Evolutionary conservation across 345 rosid genomes (phyloP).

Genomic region (Lepidium africanum): DNA sequence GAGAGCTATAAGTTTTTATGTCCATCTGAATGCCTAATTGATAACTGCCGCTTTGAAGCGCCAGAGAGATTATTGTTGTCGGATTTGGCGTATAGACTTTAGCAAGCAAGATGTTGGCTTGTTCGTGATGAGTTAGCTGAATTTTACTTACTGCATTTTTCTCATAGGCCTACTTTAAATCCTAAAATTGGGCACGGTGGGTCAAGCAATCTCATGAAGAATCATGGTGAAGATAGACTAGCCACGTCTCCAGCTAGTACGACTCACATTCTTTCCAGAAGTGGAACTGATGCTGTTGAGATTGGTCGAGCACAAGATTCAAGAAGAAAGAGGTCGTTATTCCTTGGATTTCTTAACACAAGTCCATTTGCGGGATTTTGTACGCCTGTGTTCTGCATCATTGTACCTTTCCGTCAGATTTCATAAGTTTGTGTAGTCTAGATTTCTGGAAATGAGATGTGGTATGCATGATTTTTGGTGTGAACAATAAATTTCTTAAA

Average conservation of each 20-base stretch:
- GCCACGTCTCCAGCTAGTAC: slow-evolving; percentile 35
- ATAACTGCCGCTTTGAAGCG: slow-evolving; percentile 23
- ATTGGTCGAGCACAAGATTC: slow-evolving; percentile 49
- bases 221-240: slow-evolving; percentile 33
- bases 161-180: slow-evolving; percentile 40
- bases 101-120: slow-evolving; percentile 28
- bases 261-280: slow-evolving; percentile 52
- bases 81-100: slow-evolving; percentile 25
- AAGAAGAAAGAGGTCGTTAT: slow-evolving; percentile 40
- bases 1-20: not conserved
- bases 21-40: slow-evolving; percentile 4
- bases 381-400: slow-evolving; percentile 4
- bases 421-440: not conserved
- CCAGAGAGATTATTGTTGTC: slow-evolving; percentile 15
- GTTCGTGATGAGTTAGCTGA: slow-evolving; percentile 1
- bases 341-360: not conserved
- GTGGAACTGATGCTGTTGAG: slow-evolving; percentile 47
- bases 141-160: slow-evolving; percentile 3
- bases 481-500: not conserved
- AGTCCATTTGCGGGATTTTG: not conserved
- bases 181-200: slow-evolving; percentile 40
- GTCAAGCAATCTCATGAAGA: slow-evolving; percentile 28
- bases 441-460: slow-evolving; percentile 9
- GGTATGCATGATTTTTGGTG: not conserved
- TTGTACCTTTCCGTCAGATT: slow-evolving; percentile 5